These are phyloP conservation scores for Triticum dicoccoides DNA, from an alignment of 176 grass and related monocot genomes.

Conservation along the genomic window DNA sequence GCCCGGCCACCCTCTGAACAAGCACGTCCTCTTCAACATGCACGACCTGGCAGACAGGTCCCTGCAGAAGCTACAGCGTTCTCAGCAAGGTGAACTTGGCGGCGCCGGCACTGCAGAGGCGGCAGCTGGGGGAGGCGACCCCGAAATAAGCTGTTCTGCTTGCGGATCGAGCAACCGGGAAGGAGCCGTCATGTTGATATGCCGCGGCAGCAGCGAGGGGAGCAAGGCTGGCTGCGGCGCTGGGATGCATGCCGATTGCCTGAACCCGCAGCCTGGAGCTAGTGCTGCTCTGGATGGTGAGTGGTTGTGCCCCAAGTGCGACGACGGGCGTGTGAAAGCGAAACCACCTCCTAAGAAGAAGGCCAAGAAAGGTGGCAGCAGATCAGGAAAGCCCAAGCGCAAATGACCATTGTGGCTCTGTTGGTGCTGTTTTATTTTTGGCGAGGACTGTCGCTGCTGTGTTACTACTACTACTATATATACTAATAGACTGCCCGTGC, in stretches of 20 bases:
- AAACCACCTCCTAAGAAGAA: neutral
- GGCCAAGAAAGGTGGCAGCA: constrained; percentile 16
- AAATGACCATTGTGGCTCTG: neutral
- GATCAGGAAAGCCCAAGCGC: constrained; percentile 26
- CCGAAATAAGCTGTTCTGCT: constrained; percentile 34
- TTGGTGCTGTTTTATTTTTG: neutral
- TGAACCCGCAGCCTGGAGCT: constrained; percentile 38
- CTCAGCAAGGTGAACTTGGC: constrained; percentile 11
- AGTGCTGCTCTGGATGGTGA: constrained; percentile 25
- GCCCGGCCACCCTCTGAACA: constrained; percentile 61
- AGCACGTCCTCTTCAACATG: constrained; percentile 75
- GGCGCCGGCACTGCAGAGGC: neutral
- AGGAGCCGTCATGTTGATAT: constrained; percentile 53
- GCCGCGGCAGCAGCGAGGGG: constrained; percentile 43
- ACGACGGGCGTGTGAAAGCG: neutral
- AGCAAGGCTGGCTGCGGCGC: constrained; percentile 46
- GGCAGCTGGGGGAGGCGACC: neutral
- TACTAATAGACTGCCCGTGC: no score
- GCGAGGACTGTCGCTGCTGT: neutral
- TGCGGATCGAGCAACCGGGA: constrained; percentile 53
- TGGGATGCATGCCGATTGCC: constrained; percentile 51
- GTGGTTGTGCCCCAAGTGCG: constrained; percentile 70
- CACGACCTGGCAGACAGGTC: constrained; percentile 72
- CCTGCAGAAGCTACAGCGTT: constrained; percentile 41
- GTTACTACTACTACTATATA: neutral